Conservation (phyloP, 768 basidiomycete genomes). For the Amanita inopinata region DNA sequence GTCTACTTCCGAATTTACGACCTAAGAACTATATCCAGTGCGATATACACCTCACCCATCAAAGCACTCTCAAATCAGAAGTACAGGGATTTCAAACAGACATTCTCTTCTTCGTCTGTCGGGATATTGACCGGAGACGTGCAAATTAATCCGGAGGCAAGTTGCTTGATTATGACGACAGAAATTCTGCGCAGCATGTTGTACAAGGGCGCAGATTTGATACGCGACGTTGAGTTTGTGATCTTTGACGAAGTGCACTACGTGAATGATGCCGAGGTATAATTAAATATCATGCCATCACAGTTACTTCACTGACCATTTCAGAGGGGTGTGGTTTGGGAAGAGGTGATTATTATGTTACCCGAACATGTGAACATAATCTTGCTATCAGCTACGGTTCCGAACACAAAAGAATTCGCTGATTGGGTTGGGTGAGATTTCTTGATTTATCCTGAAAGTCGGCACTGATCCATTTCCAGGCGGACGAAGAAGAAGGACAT, state of each 20-base stretch:
- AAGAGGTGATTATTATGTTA: conserved; percentile 99
- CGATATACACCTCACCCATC: conserved; percentile 98
- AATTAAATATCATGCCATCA: conserved; percentile 8
- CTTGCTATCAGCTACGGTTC: conserved; percentile 92
- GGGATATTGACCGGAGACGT: conserved; percentile 98
- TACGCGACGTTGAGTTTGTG: conserved; percentile 97
- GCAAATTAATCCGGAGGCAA: conserved; percentile 97
- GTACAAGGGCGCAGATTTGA: conserved; percentile 97
- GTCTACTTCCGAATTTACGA: conserved; percentile 8
- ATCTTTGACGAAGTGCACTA: conserved; percentile 99
- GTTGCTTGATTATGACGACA: conserved; percentile 95
- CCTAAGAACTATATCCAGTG: conserved; percentile 38
- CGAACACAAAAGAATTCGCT: conserved; percentile 96
- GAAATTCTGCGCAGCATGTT: conserved; percentile 98
- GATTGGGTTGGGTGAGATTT: conserved; percentile 92
- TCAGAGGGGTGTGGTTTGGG: conserved; percentile 98
- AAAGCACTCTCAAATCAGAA: conserved; percentile 99
- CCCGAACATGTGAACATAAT: conserved; percentile 99
- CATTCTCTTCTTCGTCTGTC: conserved; percentile 83
- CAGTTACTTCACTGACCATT: conserved; percentile 5
- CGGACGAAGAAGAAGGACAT: conserved; percentile 99
- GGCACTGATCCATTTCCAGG: conserved; percentile 28
- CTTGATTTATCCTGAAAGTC: neutral
- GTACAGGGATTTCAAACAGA: conserved; percentile 96
- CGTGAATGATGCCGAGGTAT: conserved; percentile 96